Evolutionary conservation across 2,329 filamentous ascomycete species (phyloP).

Genomic region (Fusarium torulosum): DNA sequence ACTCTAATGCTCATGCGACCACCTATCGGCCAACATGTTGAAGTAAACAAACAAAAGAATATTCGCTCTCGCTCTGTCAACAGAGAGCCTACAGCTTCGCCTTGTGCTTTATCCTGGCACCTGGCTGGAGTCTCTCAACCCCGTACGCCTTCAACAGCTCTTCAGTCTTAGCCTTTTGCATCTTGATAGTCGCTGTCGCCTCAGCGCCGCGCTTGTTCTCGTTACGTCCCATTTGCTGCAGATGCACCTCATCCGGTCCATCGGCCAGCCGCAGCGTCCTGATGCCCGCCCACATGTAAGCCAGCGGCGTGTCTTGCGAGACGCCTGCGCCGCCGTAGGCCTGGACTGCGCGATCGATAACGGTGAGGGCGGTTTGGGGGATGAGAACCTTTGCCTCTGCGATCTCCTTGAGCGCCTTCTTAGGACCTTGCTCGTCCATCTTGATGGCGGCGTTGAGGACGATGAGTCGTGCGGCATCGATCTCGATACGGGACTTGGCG

Average conservation of each 20-base stretch:
- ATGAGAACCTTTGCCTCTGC: slow-evolving; percentile 95
- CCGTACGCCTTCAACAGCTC: slow-evolving; percentile 73
- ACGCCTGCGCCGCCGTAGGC: slow-evolving; percentile 92
- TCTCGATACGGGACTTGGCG: slow-evolving; percentile 90
- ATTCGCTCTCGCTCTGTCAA: slow-evolving; percentile 21
- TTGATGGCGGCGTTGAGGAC: slow-evolving; percentile 95
- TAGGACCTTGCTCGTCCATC: slow-evolving; percentile 91
- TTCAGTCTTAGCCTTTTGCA: slow-evolving; percentile 74
- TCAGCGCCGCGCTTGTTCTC: slow-evolving; percentile 79
- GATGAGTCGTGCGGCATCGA: slow-evolving; percentile 88
- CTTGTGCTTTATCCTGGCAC: slow-evolving; percentile 61
- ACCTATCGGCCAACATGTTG: neutral
- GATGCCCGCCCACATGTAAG: slow-evolving; percentile 83
- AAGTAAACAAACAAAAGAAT: slow-evolving; percentile 15
- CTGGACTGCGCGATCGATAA: slow-evolving; percentile 96
- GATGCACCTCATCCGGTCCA: slow-evolving; percentile 95
- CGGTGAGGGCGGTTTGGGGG: slow-evolving; percentile 81
- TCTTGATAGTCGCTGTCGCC: slow-evolving; percentile 71
- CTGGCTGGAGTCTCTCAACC: slow-evolving; percentile 61
- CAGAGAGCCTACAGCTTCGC: slow-evolving; percentile 59
- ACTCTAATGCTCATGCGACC: slow-evolving; percentile 7
- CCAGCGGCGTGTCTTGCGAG: slow-evolving; percentile 93
- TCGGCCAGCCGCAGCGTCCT: slow-evolving; percentile 89
- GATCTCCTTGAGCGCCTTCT: slow-evolving; percentile 91
- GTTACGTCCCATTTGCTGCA: slow-evolving; percentile 83